These are phyloP conservation scores for Blastobotrys peoriensis DNA, from an alignment of 805 yeast species.

Conservation along the genomic window DNA sequence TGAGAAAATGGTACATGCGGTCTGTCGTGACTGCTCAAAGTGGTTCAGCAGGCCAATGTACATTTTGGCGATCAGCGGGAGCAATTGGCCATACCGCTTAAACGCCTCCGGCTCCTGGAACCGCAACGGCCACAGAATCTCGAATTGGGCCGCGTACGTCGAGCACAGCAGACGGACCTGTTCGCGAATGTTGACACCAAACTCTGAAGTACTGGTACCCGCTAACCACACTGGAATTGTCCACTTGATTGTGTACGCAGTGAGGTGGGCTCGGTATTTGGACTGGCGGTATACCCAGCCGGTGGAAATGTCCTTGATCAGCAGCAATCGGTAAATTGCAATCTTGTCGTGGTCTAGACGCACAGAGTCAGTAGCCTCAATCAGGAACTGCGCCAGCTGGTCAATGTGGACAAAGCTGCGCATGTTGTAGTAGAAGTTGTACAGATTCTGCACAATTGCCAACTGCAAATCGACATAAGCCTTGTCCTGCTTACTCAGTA, in stretches of 20 bases:
- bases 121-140: slow-evolving; percentile 26
- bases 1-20: slow-evolving; percentile 53
- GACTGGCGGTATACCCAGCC: slow-evolving; percentile 22
- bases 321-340: slow-evolving; percentile 51
- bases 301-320: slow-evolving; percentile 41
- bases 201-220: slow-evolving; percentile 10
- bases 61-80: slow-evolving; percentile 26
- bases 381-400: slow-evolving; percentile 38
- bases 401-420: slow-evolving; percentile 35
- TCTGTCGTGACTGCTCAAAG: slow-evolving; percentile 43
- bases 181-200: slow-evolving; percentile 19
- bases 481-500: slow-evolving; percentile 8
- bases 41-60: slow-evolving; percentile 23
- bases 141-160: slow-evolving; percentile 26
- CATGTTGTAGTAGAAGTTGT: slow-evolving; percentile 45
- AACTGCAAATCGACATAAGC: slow-evolving; percentile 36
- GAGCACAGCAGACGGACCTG: slow-evolving; percentile 24
- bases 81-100: slow-evolving; percentile 25
- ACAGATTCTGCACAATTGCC: slow-evolving; percentile 54
- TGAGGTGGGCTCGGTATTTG: slow-evolving; percentile 22
- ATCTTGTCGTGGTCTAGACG: slow-evolving; percentile 55
- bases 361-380: slow-evolving; percentile 45
- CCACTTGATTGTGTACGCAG: slow-evolving; percentile 25
- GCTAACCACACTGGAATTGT: slow-evolving; percentile 23
- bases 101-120: slow-evolving; percentile 22